A percentile compares a stretch with the other conserved stretches of the same genome.
phyloP scores from a whole-genome alignment of 306 rosid species.

The Albizia julibrissin region DNA sequence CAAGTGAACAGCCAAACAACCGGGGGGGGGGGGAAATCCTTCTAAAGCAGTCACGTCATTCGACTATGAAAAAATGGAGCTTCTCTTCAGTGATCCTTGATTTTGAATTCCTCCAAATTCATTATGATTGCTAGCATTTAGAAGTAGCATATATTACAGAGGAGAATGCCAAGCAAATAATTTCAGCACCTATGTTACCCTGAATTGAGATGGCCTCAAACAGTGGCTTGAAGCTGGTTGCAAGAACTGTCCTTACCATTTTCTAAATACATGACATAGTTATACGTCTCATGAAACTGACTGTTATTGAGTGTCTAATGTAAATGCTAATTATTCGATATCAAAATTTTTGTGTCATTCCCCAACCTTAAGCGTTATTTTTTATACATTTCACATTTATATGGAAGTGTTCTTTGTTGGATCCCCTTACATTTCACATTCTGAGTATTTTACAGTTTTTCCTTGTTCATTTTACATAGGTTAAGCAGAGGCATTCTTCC shows the following conservation, averaged over 20 bases:
- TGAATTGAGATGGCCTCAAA: background rate
- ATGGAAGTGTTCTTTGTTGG: background rate
- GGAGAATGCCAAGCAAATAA: background rate
- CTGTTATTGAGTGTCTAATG: background rate
- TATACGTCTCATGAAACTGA: background rate
- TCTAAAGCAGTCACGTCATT: background rate
- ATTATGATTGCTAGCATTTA: background rate
- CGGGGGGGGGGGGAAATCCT: too few species aligned
- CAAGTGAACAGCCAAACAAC: background rate
- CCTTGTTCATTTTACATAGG: conserved; percentile 35
- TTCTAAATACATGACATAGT: background rate
- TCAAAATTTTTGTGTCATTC: background rate
- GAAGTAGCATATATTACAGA: background rate
- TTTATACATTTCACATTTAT: background rate
- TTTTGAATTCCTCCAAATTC: background rate
- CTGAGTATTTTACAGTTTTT: conserved; percentile 10
- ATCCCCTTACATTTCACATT: background rate
- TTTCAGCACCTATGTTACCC: background rate
- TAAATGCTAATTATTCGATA: background rate
- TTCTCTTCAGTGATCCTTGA: conserved; percentile 10
- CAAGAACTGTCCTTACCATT: too few species aligned
- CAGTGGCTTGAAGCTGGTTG: background rate
- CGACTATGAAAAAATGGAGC: background rate
- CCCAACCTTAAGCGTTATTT: background rate
- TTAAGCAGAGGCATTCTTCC: conserved; percentile 30